Percentiles rank a stretch among this genome's conserved stretches.
Evolutionary conservation across 2,329 filamentous ascomycete species (phyloP).

Genomic region (Dactylella cylindrospora): DNA sequence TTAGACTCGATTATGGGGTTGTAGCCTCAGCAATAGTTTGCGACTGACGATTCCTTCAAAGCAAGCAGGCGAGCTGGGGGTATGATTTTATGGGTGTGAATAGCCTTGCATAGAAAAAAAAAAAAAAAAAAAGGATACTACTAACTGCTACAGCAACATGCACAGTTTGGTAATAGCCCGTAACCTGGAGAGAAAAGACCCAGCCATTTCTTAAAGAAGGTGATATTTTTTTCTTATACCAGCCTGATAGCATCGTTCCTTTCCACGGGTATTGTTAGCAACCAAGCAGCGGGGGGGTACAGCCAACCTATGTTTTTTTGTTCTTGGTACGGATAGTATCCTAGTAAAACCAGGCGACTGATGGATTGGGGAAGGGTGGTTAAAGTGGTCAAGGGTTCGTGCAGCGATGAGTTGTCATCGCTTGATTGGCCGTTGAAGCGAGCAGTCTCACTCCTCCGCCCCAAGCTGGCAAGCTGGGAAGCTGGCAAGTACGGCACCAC

Average conservation of each 20-base stretch:
- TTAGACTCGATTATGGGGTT: slow-evolving; percentile 19
- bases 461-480: slow-evolving; percentile 21
- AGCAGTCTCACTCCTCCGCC: slow-evolving; percentile 41
- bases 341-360: slow-evolving; percentile 21
- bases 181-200: slow-evolving; percentile 21
- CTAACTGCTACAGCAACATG: slow-evolving; percentile 38
- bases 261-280: slow-evolving; percentile 21
- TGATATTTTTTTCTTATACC: slow-evolving; percentile 1
- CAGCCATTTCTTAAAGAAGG: slow-evolving; percentile 25
- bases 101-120: slow-evolving; percentile 41
- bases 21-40: slow-evolving; percentile 13
- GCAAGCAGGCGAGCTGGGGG: slow-evolving; percentile 32
- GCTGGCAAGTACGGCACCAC: too few relatives aligned
- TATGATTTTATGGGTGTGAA: slow-evolving; percentile 38
- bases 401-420: slow-evolving; percentile 45
- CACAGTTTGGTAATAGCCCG: slow-evolving; percentile 44
- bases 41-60: slow-evolving; percentile 32
- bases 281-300: slow-evolving; percentile 27
- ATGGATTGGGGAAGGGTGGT: slow-evolving; percentile 39
- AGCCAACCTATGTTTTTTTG: slow-evolving; percentile 8
- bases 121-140: too few relatives aligned
- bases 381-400: slow-evolving; percentile 39
- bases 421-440: slow-evolving; percentile 44
- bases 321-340: slow-evolving; percentile 35
- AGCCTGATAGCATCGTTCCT: background rate